A percentile compares a stretch with the other conserved stretches of the same genome.
phyloP scores from a whole-genome alignment of 352 stramenopile genomes.

The Globisporangium takayamanum region DNA sequence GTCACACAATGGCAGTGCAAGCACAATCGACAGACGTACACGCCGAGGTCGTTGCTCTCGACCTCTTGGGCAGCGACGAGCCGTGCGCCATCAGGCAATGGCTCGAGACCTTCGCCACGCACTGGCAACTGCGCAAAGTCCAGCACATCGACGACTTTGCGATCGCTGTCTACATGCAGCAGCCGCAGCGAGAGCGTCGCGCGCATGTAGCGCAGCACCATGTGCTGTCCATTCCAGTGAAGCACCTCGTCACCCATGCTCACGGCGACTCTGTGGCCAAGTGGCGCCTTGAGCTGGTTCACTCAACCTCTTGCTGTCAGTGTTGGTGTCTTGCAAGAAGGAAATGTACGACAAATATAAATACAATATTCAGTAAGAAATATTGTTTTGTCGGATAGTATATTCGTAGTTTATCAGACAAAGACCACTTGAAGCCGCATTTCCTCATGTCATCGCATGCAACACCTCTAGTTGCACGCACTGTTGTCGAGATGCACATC shows the following conservation, averaged over 20 bases:
- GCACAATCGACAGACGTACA: conserved; percentile 16
- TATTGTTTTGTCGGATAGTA: no score
- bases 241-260: background rate
- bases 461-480: no score
- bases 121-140: conserved; percentile 5
- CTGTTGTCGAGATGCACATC: no score
- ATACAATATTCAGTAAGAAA: no score
- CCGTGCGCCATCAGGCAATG: conserved; percentile 19
- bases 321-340: no score
- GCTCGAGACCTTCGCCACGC: background rate
- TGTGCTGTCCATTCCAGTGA: conserved; percentile 8
- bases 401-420: no score
- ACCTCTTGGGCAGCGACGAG: conserved; percentile 37
- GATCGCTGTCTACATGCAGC: conserved; percentile 9
- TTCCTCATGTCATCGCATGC: no score
- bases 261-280: no score
- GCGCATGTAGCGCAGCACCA: conserved; percentile 8
- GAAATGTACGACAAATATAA: no score
- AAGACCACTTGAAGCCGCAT: no score
- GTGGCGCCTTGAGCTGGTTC: no score
- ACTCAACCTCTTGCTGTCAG: no score
- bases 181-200: conserved; percentile 11
- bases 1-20: background rate
- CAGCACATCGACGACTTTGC: conserved; percentile 3
- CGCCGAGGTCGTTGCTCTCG: conserved; percentile 27